These are phyloP conservation scores for Aspergillus vadensis DNA, from an alignment of 2,329 filamentous ascomycete genomes.

Conservation along the genomic window DNA sequence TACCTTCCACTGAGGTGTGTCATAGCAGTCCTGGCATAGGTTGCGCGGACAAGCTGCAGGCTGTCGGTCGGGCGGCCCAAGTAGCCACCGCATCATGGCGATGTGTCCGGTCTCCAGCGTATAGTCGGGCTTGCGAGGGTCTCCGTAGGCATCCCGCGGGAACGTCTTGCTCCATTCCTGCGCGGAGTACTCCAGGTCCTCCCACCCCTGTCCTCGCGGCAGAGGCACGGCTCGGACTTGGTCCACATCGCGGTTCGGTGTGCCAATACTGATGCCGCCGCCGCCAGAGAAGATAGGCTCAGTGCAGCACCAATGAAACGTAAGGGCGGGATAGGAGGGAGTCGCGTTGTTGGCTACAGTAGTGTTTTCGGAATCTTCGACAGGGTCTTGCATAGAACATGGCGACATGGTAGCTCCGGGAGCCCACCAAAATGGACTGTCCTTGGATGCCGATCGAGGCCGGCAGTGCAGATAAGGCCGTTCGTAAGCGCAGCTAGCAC, in stretches of 20 bases:
- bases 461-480: constrained; percentile 48
- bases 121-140: constrained; percentile 43
- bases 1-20: constrained; percentile 62
- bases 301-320: constrained; percentile 62
- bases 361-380: constrained; percentile 34
- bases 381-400: constrained; percentile 59
- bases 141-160: constrained; percentile 43
- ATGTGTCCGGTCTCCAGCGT: constrained; percentile 43
- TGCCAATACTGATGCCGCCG: constrained; percentile 60
- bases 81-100: constrained; percentile 50
- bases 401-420: constrained; percentile 58
- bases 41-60: constrained; percentile 56
- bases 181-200: constrained; percentile 56
- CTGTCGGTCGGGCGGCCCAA: constrained; percentile 50
- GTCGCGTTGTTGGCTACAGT: constrained; percentile 39
- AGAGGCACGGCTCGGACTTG: constrained; percentile 59
- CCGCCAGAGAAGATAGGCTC: constrained; percentile 63
- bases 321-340: constrained; percentile 51
- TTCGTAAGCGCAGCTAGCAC: constrained; percentile 62
- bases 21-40: constrained; percentile 60
- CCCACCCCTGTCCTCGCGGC: constrained; percentile 56
- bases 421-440: constrained; percentile 61
- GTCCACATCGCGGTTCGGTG: constrained; percentile 56
- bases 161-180: constrained; percentile 46
- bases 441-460: constrained; percentile 15